phyloP scores from a whole-genome alignment of 164 flowering plant genomes.

The Dillenia turbinata region DNA sequence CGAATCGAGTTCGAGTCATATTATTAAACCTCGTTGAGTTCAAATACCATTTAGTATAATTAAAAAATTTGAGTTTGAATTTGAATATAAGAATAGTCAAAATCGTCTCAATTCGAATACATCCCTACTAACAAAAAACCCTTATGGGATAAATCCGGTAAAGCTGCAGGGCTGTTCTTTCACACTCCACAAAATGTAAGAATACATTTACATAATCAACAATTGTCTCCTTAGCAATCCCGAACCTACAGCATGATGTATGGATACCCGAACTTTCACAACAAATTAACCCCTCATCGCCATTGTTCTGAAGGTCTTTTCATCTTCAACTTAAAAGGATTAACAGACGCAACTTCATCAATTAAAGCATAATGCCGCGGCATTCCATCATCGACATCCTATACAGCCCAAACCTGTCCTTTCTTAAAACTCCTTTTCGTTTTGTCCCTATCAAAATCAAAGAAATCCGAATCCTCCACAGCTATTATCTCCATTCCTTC shows the following conservation, averaged over 20 bases:
- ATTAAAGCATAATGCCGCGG: constrained; percentile 87
- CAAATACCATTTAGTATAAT: too few relatives aligned
- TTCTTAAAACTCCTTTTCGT: constrained; percentile 65
- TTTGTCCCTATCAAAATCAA: constrained; percentile 86
- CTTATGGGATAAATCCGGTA: constrained; percentile 81
- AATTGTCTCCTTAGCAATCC: constrained; percentile 39
- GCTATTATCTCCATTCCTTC: constrained; percentile 41
- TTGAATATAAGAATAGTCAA: too few relatives aligned
- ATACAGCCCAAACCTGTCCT: constrained; percentile 87
- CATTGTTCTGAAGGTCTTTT: constrained; percentile 50
- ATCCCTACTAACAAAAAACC: too few relatives aligned
- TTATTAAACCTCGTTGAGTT: too few relatives aligned
- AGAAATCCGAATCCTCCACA: constrained; percentile 80
- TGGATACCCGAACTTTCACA: constrained; percentile 47
- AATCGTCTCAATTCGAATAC: too few relatives aligned
- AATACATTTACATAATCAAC: constrained; percentile 56
- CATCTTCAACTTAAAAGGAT: constrained; percentile 69
- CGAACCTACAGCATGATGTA: constrained; percentile 69
- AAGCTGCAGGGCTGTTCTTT: constrained; percentile 70
- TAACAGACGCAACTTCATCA: constrained; percentile 55
- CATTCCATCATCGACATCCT: constrained; percentile 87
- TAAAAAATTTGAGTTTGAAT: too few relatives aligned
- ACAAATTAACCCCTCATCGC: constrained; percentile 30
- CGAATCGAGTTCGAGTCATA: too few relatives aligned
- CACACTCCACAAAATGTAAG: constrained; percentile 75